A percentile compares a stretch with the other conserved stretches of the same genome.
These are phyloP conservation scores for Purpureocillium lavendulum DNA, from an alignment of 2,329 filamentous ascomycete species.

Conservation along the genomic window DNA sequence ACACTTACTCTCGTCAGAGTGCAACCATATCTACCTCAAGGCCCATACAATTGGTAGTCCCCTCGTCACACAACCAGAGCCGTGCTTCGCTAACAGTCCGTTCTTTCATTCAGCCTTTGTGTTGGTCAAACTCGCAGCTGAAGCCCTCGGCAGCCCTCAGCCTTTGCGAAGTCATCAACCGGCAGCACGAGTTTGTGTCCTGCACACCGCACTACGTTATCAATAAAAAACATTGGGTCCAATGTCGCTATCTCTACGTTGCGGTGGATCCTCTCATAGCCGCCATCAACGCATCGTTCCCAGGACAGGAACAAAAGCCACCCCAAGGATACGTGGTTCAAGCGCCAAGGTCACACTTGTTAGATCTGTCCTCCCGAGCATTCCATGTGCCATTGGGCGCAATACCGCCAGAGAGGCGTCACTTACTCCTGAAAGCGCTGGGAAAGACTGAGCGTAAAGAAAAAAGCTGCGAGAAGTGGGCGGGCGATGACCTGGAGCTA, in stretches of 20 bases:
- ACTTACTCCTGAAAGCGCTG: no score
- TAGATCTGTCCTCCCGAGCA: not conserved
- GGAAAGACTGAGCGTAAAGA: no score
- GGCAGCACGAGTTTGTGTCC: constrained; percentile 51
- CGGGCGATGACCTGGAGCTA: constrained; percentile 2
- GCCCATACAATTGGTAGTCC: no score
- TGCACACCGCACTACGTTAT: constrained; percentile 61
- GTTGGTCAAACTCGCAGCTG: constrained; percentile 62
- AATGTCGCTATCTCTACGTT: constrained; percentile 75
- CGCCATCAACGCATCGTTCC: constrained; percentile 7
- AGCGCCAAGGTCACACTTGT: constrained; percentile 11
- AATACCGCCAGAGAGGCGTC: constrained; percentile 9
- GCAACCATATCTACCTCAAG: no score
- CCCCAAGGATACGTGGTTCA: constrained; percentile 16
- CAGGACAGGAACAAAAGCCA: constrained; percentile 1
- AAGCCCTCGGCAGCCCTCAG: constrained; percentile 54
- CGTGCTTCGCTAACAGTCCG: no score
- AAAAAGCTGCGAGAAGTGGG: no score
- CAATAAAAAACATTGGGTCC: constrained; percentile 73
- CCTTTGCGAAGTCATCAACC: constrained; percentile 80
- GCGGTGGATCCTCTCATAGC: constrained; percentile 8
- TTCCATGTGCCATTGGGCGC: constrained; percentile 19
- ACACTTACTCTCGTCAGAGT: constrained; percentile 1
- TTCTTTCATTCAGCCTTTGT: not conserved
- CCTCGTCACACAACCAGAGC: no score